Conservation (phyloP, 169 alveolate genomes). For the Eimeria acervulina region DNA sequence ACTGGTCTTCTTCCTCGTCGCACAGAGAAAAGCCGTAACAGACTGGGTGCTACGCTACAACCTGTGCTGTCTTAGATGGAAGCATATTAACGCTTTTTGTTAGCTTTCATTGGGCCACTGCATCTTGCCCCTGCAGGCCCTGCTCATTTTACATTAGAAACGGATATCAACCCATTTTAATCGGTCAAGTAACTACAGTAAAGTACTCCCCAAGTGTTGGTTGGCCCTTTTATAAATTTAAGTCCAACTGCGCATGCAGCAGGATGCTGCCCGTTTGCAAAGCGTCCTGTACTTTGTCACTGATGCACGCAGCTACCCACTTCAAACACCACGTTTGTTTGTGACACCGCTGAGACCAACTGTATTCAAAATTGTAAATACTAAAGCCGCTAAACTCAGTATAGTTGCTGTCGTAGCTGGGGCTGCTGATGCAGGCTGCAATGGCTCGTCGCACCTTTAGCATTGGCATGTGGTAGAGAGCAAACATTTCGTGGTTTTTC, state of each 20-base stretch:
- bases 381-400: background rate
- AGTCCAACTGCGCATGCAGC: background rate
- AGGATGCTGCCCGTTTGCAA: background rate
- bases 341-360: background rate
- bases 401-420: background rate
- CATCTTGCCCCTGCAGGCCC: background rate
- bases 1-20: background rate
- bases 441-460: conserved; percentile 53
- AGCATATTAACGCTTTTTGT: background rate
- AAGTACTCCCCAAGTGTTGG: background rate
- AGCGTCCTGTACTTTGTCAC: background rate
- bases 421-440: conserved; percentile 1
- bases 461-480: conserved; percentile 75
- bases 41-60: background rate
- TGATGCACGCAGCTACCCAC: background rate
- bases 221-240: background rate
- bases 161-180: background rate
- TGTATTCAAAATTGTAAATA: too few relatives aligned
- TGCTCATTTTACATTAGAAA: background rate
- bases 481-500: conserved; percentile 77
- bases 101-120: background rate
- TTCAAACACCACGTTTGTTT: background rate
- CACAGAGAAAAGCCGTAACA: background rate
- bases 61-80: background rate
- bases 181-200: background rate